phyloP scores from a whole-genome alignment of 2,329 filamentous ascomycete species.

The Sphaerulina populicola region DNA sequence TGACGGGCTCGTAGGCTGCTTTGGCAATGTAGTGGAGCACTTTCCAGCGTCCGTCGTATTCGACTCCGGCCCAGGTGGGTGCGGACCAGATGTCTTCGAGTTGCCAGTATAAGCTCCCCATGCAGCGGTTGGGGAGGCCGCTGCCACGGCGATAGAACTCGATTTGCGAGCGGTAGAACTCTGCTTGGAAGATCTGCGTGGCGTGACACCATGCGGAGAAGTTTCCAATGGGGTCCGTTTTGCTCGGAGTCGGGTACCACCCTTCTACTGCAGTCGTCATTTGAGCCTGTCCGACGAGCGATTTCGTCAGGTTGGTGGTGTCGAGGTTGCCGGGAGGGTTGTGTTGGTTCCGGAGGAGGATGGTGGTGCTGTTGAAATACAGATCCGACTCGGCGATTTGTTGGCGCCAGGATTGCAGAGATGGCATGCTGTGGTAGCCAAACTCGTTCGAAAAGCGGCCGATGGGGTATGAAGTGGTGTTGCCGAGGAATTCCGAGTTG shows the following conservation, averaged over 20 bases:
- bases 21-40: conserved; percentile 51
- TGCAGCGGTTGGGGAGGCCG: conserved; percentile 49
- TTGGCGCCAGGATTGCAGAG: conserved; percentile 50
- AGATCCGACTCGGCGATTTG: conserved; percentile 46
- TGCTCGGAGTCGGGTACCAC: conserved; percentile 52
- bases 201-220: conserved; percentile 55
- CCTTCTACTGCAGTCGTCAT: conserved; percentile 50
- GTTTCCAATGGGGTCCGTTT: conserved; percentile 47
- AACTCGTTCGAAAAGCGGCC: conserved; percentile 58
- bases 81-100: conserved; percentile 54
- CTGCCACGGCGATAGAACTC: conserved; percentile 54
- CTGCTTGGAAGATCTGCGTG: conserved; percentile 57
- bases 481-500: conserved; percentile 45
- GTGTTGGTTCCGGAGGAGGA: conserved; percentile 53
- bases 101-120: conserved; percentile 57
- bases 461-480: conserved; percentile 48
- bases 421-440: conserved; percentile 56
- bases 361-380: conserved; percentile 49
- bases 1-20: conserved; percentile 51
- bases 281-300: conserved; percentile 44
- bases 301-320: conserved; percentile 41
- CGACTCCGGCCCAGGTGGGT: conserved; percentile 56
- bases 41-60: conserved; percentile 57
- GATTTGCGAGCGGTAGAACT: conserved; percentile 54
- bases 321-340: conserved; percentile 45